Percentiles rank a stretch among this genome's conserved stretches.
Evolutionary conservation across 169 alveolate species (phyloP).

Genomic region (Perkinsus marinus): DNA sequence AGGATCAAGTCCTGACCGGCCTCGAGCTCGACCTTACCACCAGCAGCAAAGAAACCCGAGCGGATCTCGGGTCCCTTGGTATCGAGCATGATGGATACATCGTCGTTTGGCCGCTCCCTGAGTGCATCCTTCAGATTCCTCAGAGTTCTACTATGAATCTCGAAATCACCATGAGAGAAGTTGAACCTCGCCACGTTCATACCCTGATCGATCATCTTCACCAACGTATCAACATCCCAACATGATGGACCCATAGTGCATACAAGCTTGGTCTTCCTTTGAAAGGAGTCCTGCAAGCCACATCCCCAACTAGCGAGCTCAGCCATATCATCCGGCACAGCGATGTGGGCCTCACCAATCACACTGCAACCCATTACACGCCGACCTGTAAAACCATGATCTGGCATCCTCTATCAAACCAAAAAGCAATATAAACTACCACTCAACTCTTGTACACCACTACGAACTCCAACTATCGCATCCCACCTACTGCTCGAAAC

Average conservation of each 20-base stretch:
- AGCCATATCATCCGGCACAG: too few relatives aligned
- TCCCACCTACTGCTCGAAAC: too few relatives aligned
- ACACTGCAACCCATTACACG: too few relatives aligned
- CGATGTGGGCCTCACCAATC: conserved; percentile 14
- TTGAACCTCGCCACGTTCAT: conserved; percentile 94
- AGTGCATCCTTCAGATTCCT: conserved; percentile 72
- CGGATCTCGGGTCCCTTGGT: conserved; percentile 99
- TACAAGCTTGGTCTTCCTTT: conserved; percentile 83
- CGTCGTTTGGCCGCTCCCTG: conserved; percentile 74
- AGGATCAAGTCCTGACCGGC: conserved; percentile 81
- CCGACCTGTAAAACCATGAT: too few relatives aligned
- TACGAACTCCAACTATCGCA: too few relatives aligned
- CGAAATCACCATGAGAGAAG: conserved; percentile 96
- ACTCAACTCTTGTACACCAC: too few relatives aligned
- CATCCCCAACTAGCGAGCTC: too few relatives aligned
- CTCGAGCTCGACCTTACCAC: conserved; percentile 51
- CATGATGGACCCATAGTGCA: conserved; percentile 97
- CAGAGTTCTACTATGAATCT: conserved; percentile 72
- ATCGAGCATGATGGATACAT: conserved; percentile 85
- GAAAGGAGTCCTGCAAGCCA: conserved; percentile 26
- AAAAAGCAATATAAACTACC: too few relatives aligned
- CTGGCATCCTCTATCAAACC: too few relatives aligned
- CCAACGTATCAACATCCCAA: conserved; percentile 73
- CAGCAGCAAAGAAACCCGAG: conserved; percentile 81
- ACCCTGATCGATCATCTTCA: conserved; percentile 81